Base-by-base conservation (phyloP, 768 basidiomycete genomes). In the Podaxis sp. region DNA sequence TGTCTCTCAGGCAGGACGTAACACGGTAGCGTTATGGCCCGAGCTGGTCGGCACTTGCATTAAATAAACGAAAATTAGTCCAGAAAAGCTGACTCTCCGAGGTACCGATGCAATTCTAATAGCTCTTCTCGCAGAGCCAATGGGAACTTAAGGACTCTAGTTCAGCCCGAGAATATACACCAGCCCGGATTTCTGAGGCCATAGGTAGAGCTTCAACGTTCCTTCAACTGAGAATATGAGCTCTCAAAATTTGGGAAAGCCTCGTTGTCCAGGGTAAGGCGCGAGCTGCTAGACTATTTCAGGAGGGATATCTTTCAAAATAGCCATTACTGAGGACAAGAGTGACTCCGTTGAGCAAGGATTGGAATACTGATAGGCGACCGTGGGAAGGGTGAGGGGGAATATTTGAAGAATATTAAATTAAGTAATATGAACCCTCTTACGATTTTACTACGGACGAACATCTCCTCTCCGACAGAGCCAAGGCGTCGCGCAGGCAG, bases 401-500 rank as follows among this genome's bases (percentile, higher is more conserved):
- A 40, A 24, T 48, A 28, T 24, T 17, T 17, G 6, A 19, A 38
- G 59, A 59, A 59, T 40, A 59, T 24, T 40, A 26, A 55, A 53
- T 62, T 54, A 59, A 28, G 17, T 49, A 59, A 59, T 58, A 24
- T 39, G 9, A n/a, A 54, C 52, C 9, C 28, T 30, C 28, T 30
- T 30, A 30, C 46, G 30, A 49, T 49, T 58, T 58, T 33, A 24
- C 17, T 19, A 33, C 9, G 22, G 53, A 8, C 44, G 19, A 36
- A 12, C 46, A 24, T 38, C 57, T 59, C 57, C 48, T 59, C 26
- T 44, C 42, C 39, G 17, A 11, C 36, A 19, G 22, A 53, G 13
- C 17, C 38, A 61, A 52, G 30, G 30, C 22, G 19, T 53, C 6
- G 30, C 48, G 19, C 52, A 52, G 30, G 15, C 39, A 46, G 46